Percentiles rank a stretch among this genome's conserved stretches.
Conservation (phyloP, 2,329 filamentous ascomycete genomes). For the Septoria linicola region DNA sequence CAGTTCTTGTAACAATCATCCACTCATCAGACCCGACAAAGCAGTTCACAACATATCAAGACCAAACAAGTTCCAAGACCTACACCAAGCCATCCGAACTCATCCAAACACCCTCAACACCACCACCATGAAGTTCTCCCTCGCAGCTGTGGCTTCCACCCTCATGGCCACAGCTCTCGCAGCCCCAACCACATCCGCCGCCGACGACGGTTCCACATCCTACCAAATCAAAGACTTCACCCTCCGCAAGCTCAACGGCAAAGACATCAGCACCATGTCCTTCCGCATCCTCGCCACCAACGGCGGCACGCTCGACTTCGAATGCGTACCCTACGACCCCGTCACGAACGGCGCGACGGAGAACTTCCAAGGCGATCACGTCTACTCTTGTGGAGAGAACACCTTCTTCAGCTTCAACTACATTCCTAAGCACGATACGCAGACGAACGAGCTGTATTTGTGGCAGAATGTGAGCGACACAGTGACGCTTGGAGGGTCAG, state of each 20-base stretch:
- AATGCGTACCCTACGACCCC: constrained; percentile 16
- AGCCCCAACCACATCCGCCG: constrained; percentile 1
- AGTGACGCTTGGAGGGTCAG: constrained; percentile 1
- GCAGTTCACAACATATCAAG: not conserved
- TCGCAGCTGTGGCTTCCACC: constrained; percentile 17
- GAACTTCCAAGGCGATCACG: constrained; percentile 13
- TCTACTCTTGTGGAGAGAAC: constrained; percentile 20
- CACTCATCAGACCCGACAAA: not conserved
- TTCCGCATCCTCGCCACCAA: constrained; percentile 24
- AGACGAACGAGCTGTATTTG: constrained; percentile 15
- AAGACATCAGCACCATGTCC: constrained; percentile 15
- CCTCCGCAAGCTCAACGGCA: constrained; percentile 16
- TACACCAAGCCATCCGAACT: not conserved
- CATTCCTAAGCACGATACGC: not conserved
- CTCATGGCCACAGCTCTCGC: constrained; percentile 18
- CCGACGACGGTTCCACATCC: constrained; percentile 1
- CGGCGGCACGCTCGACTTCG: constrained; percentile 18
- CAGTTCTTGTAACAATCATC: not conserved
- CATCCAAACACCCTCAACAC: constrained; percentile 1
- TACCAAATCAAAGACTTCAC: constrained; percentile 23
- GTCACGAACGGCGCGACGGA: not conserved
- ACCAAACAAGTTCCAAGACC: not conserved
- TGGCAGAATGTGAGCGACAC: constrained; percentile 16
- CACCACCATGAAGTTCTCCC: constrained; percentile 22
- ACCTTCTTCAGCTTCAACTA: constrained; percentile 17